Evolutionary conservation across 305 asterid genomes (phyloP), one percentile per base, ranked within the genome.

Genomic region (Monarda citriodora): DNA sequence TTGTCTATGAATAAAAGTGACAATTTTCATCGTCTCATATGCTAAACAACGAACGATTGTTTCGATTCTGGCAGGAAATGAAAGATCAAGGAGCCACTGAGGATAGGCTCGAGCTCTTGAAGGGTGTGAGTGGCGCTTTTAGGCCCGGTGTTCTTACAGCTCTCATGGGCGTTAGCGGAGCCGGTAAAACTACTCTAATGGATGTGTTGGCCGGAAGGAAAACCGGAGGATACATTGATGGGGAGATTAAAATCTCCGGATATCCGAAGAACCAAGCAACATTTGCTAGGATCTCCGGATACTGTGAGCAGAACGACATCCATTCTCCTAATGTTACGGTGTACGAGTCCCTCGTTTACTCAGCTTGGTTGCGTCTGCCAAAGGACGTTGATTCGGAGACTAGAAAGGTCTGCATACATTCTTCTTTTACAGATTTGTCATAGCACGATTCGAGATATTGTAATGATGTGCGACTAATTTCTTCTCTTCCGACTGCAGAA

Each of bases 121-220:
- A 85, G 70, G 87, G 89, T 44, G 77, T 88, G 14, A 85, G 91
- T 67, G 96, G 96, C 58, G 79, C 94, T 66, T 85, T 88, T 63
- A 77, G 96, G 72, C 96, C 96, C 3, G 94, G 96, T 3, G 91
- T 88, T 72, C 80, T 88, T 42, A 85, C 96, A 50, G 96, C 96
- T 46, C 51, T 88, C 62, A 82, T 88, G 91, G 96, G 96, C 2
- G 88, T 88, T 38, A 88, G 94, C 58, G 96, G 96, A 42, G 96
- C 96, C 10, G 96, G 96, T 42, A 88, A 88, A 70, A 88, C 94
- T 5, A 88, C 94, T 13, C 40, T 88, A 58, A 88, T 85, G 94
- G 96, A 87, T 32, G 94, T 85, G 21, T 72, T 87, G 57, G 85
- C 94, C 15, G 96, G 96, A 20, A 68, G 96, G 58, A 88, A 88